phyloP scores from a whole-genome alignment of 2,329 filamentous ascomycete genomes.

The Hawksworthiomyces lignivorus region DNA sequence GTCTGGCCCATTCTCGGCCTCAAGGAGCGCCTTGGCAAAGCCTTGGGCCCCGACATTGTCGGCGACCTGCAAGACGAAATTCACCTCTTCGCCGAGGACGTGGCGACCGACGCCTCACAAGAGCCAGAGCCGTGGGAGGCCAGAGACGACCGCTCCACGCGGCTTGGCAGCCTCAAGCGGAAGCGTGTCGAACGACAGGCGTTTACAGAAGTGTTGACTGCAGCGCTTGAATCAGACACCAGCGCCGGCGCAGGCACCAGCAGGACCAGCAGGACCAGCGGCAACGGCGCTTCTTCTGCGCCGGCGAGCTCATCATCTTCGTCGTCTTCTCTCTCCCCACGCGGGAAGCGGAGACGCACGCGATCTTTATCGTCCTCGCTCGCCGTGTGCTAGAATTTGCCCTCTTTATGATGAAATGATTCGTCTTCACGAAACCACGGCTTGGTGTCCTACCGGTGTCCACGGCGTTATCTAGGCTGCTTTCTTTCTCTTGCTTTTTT shows the following conservation, averaged over 20 bases:
- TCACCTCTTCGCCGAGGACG: constrained; percentile 15
- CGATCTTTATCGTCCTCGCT: constrained; percentile 13
- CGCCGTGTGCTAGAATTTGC: constrained; percentile 10
- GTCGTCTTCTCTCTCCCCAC: constrained; percentile 22
- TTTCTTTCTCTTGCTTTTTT: too few species aligned
- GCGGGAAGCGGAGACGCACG: constrained; percentile 23
- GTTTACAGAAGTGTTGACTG: constrained; percentile 30
- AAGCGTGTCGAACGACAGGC: constrained; percentile 27
- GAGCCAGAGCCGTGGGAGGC: constrained; percentile 39
- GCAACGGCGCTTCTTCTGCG: too few species aligned
- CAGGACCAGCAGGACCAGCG: neutral
- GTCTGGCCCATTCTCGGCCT: constrained; percentile 49
- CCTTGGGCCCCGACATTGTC: constrained; percentile 43
- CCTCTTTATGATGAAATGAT: too few species aligned
- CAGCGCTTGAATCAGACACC: constrained; percentile 31
- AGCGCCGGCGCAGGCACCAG: neutral
- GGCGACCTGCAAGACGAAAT: constrained; percentile 26
- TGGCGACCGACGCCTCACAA: neutral
- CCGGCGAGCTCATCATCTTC: too few species aligned
- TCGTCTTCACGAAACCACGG: too few species aligned
- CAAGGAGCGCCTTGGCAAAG: constrained; percentile 46
- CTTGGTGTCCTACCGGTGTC: too few species aligned
- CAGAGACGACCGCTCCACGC: constrained; percentile 20
- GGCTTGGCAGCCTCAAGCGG: constrained; percentile 22
- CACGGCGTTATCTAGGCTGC: too few species aligned